Conservation (phyloP, 2,329 filamentous ascomycete species). For the Aspergillus ochraceus region DNA sequence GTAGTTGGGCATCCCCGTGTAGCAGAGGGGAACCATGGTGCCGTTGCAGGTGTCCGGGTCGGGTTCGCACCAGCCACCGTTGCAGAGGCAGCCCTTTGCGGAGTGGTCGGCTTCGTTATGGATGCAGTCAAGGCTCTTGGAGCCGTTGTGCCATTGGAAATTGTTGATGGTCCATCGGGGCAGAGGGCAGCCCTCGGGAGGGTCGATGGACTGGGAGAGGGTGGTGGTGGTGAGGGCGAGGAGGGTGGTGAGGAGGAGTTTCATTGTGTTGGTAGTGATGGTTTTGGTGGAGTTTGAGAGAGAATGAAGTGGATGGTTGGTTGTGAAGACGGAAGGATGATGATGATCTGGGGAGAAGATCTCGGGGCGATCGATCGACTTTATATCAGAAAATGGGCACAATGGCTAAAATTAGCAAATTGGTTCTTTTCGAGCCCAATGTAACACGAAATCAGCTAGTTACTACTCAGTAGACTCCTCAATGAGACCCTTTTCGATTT, state of each 20-base stretch:
- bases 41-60: slow-evolving; percentile 25
- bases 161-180: slow-evolving; percentile 28
- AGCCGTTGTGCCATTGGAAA: slow-evolving; percentile 22
- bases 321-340: background rate
- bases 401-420: background rate
- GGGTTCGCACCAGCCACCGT: slow-evolving; percentile 22
- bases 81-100: slow-evolving; percentile 26
- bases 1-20: slow-evolving; percentile 31
- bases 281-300: background rate
- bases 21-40: slow-evolving; percentile 26
- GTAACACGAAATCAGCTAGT: no score
- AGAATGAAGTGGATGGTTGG: background rate
- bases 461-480: no score
- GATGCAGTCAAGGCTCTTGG: slow-evolving; percentile 21
- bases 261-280: background rate
- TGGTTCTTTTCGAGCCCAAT: no score
- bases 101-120: slow-evolving; percentile 22
- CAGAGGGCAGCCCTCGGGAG: slow-evolving; percentile 26
- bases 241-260: background rate
- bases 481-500: no score
- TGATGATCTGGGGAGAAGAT: background rate
- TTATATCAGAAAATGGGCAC: background rate
- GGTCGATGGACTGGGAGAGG: slow-evolving; percentile 18
- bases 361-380: background rate
- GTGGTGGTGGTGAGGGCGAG: background rate